Evolutionary conservation across 2,329 filamentous ascomycete genomes (phyloP).

Genomic region (Plenodomus biglobosus): DNA sequence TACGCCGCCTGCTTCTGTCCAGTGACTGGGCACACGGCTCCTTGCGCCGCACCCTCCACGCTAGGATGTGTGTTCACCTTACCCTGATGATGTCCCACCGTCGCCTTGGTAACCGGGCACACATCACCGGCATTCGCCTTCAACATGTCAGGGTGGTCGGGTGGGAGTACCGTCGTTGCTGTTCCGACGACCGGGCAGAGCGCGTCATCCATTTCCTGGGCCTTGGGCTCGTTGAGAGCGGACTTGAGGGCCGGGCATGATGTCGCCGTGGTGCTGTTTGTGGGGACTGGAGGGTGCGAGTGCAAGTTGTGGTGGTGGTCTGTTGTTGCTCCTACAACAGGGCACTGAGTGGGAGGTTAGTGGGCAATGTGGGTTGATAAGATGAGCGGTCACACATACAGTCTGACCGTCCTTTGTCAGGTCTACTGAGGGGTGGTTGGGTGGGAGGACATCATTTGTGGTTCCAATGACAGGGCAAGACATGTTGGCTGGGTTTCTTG

Average conservation of each 20-base stretch:
- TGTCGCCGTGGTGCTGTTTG: conserved; percentile 35
- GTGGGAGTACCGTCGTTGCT: conserved; percentile 47
- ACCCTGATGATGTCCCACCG: conserved; percentile 47
- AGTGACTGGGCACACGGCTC: conserved; percentile 48
- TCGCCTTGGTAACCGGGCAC: conserved; percentile 51
- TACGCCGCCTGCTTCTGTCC: conserved; percentile 34
- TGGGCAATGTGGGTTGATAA: neutral
- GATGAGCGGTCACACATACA: conserved; percentile 8
- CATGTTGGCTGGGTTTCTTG: conserved; percentile 13
- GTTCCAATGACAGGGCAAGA: conserved; percentile 46
- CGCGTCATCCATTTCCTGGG: conserved; percentile 46
- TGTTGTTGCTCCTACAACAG: conserved; percentile 50
- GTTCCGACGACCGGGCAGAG: conserved; percentile 51
- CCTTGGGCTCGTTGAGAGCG: conserved; percentile 39
- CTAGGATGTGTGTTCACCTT: conserved; percentile 48
- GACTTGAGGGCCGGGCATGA: conserved; percentile 48
- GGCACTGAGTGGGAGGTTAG: conserved; percentile 36
- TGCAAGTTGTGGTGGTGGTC: conserved; percentile 49
- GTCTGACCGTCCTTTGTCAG: conserved; percentile 44
- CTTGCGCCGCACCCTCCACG: conserved; percentile 43
- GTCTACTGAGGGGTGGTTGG: conserved; percentile 47
- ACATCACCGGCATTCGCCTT: conserved; percentile 44
- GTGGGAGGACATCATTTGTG: conserved; percentile 48
- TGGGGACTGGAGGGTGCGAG: conserved; percentile 45
- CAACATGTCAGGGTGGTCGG: conserved; percentile 46